Conservation (phyloP, 192 early-diverging fungal species). For the Endogone sp. region DNA sequence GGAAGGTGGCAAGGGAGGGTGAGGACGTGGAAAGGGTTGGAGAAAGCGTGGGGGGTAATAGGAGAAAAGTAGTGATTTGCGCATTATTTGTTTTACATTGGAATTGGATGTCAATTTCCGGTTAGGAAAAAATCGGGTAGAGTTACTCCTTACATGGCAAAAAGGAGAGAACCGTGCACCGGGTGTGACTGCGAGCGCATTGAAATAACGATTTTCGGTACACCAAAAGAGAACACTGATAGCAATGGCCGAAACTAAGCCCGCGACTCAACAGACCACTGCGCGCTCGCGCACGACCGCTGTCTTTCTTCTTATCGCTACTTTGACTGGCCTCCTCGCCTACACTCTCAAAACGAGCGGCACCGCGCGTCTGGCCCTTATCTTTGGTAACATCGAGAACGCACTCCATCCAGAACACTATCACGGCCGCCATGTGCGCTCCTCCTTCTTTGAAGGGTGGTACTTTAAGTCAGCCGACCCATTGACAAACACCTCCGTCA, state of each 20-base stretch:
- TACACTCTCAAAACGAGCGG: background rate
- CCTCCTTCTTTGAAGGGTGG: conserved; percentile 41
- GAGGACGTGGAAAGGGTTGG: conserved; percentile 37
- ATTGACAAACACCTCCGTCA: conserved; percentile 15
- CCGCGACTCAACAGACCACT: no score
- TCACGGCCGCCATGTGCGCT: conserved; percentile 25
- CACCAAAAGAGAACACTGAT: no score
- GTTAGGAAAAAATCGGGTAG: no score
- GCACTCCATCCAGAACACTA: conserved; percentile 17
- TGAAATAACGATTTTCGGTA: no score
- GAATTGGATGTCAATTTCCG: no score
- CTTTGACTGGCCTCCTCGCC: background rate
- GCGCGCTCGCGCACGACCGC: no score
- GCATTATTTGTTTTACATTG: no score
- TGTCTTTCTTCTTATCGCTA: background rate
- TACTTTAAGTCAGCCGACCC: conserved; percentile 36
- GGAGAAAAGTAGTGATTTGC: no score
- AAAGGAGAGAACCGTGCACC: no score
- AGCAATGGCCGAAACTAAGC: no score
- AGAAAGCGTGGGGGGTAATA: conserved; percentile 4
- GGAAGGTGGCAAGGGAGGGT: conserved; percentile 49
- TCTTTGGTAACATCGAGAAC: background rate
- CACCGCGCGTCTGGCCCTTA: background rate
- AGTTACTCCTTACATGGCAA: no score
- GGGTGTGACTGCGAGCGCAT: no score